Evolutionary conservation across 1,139 yeast species (phyloP).

Genomic region (Candida sanyaensis): DNA sequence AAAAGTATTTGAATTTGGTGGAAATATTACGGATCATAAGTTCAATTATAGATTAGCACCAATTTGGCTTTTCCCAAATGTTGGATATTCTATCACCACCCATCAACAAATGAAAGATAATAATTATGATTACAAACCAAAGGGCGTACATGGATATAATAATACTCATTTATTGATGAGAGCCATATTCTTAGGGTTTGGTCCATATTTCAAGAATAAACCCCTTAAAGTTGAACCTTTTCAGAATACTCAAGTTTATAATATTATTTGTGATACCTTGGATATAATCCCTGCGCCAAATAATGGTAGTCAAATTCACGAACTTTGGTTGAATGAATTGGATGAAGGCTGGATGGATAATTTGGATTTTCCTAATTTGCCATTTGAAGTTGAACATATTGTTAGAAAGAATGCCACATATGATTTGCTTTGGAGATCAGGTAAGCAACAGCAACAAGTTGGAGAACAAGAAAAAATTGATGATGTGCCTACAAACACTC

Average conservation of each 20-base stretch:
- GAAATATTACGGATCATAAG: conserved; percentile 34
- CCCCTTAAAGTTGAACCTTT: conserved; percentile 59
- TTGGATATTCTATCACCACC: conserved; percentile 79
- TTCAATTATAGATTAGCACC: conserved; percentile 75
- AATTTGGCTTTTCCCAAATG: conserved; percentile 78
- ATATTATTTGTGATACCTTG: conserved; percentile 70
- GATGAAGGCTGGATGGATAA: conserved; percentile 58
- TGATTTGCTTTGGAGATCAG: conserved; percentile 44
- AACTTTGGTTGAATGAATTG: conserved; percentile 32
- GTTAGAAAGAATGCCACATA: conserved; percentile 51
- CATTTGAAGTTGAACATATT: conserved; percentile 48
- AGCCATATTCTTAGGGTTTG: conserved; percentile 75
- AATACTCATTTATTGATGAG: conserved; percentile 79
- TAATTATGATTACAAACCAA: conserved; percentile 55
- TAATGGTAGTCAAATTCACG: conserved; percentile 50
- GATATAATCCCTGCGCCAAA: conserved; percentile 57
- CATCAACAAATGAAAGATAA: conserved; percentile 54
- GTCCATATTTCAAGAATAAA: conserved; percentile 64
- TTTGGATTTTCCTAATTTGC: conserved; percentile 57
- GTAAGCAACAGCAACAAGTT: background rate
- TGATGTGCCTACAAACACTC: conserved; percentile 20
- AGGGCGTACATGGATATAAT: conserved; percentile 85
- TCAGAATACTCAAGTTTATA: conserved; percentile 70
- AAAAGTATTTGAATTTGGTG: conserved; percentile 66
- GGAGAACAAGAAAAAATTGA: background rate